Conservation (phyloP, 2,329 filamentous ascomycete genomes). For the Rhynchosporium secalis region DNA sequence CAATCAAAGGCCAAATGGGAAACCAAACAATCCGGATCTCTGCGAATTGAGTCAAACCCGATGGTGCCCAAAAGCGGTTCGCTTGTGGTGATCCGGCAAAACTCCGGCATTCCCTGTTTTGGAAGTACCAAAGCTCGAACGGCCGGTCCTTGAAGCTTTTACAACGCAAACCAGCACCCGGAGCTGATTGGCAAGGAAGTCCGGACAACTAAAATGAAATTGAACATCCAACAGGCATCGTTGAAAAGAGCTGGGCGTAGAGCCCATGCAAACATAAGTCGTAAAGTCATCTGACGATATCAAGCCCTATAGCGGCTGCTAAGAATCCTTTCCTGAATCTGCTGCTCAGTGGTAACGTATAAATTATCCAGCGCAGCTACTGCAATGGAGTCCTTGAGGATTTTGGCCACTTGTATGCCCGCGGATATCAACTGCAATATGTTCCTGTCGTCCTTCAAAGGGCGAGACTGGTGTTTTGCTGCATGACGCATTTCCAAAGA, state of each 20-base stretch:
- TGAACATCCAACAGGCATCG: conserved; percentile 15
- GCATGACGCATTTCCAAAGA: conserved; percentile 85
- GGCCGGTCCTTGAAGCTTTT: conserved; percentile 1
- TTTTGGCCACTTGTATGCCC: conserved; percentile 83
- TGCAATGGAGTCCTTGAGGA: conserved; percentile 78
- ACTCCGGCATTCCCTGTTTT: conserved; percentile 6
- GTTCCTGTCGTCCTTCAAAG: conserved; percentile 84
- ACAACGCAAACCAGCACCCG: background rate
- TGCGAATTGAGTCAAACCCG: background rate
- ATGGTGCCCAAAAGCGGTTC: conserved; percentile 1
- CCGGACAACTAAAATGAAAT: conserved; percentile 2
- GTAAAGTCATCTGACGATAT: conserved; percentile 26
- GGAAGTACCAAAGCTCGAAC: conserved; percentile 1
- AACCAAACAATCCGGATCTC: conserved; percentile 1
- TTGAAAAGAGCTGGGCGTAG: conserved; percentile 18
- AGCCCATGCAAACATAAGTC: conserved; percentile 29
- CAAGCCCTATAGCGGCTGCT: conserved; percentile 35
- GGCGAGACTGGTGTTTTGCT: conserved; percentile 78
- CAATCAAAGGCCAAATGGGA: background rate
- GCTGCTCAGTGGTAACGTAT: conserved; percentile 78
- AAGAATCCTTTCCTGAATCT: conserved; percentile 67
- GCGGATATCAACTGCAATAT: conserved; percentile 85
- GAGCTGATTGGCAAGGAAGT: background rate
- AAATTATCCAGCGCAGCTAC: conserved; percentile 69
- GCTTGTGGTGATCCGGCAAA: conserved; percentile 3